A percentile compares a stretch with the other conserved stretches of the same genome.
Evolutionary conservation across 2,329 filamentous ascomycete species (phyloP).

Genomic region (Diaporthe helianthi): DNA sequence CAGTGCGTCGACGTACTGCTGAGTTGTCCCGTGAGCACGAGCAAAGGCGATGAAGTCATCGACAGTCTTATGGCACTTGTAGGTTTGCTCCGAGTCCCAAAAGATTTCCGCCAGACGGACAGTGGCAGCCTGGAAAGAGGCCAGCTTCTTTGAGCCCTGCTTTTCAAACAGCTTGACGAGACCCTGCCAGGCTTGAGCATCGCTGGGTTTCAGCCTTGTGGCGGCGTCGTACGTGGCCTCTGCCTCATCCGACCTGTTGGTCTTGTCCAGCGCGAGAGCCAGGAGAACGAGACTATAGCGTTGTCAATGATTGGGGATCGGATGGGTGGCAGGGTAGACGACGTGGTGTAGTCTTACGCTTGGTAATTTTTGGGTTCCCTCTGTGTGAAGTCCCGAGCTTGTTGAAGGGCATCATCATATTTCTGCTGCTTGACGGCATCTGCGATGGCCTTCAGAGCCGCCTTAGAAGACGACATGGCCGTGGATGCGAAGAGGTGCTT

Average conservation of each 20-base stretch:
- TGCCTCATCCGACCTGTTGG: slow-evolving; percentile 73
- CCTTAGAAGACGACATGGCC: slow-evolving; percentile 66
- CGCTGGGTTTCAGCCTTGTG: slow-evolving; percentile 72
- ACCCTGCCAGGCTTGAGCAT: slow-evolving; percentile 90
- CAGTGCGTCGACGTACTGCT: slow-evolving; percentile 79
- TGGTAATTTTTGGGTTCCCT: slow-evolving; percentile 83
- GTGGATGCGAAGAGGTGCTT: slow-evolving; percentile 34
- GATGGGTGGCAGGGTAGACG: background rate
- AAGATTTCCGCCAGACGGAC: slow-evolving; percentile 79
- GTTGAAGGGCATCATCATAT: slow-evolving; percentile 75
- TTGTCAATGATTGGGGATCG: slow-evolving; percentile 30
- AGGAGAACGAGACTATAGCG: slow-evolving; percentile 76
- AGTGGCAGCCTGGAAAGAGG: slow-evolving; percentile 76
- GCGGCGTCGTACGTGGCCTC: slow-evolving; percentile 80
- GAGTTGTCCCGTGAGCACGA: slow-evolving; percentile 72
- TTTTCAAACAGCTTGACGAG: slow-evolving; percentile 85
- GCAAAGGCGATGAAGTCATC: slow-evolving; percentile 82
- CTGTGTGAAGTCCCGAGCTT: slow-evolving; percentile 73
- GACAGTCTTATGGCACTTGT: slow-evolving; percentile 71
- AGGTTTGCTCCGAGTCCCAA: slow-evolving; percentile 68
- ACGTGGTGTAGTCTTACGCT: slow-evolving; percentile 61
- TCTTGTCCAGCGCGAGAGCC: slow-evolving; percentile 83
- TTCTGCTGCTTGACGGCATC: slow-evolving; percentile 79
- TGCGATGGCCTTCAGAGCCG: slow-evolving; percentile 81
- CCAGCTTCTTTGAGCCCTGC: slow-evolving; percentile 72